Evolutionary conservation across 169 alveolate species (phyloP).

Genomic region (Plasmodium vinckei): DNA sequence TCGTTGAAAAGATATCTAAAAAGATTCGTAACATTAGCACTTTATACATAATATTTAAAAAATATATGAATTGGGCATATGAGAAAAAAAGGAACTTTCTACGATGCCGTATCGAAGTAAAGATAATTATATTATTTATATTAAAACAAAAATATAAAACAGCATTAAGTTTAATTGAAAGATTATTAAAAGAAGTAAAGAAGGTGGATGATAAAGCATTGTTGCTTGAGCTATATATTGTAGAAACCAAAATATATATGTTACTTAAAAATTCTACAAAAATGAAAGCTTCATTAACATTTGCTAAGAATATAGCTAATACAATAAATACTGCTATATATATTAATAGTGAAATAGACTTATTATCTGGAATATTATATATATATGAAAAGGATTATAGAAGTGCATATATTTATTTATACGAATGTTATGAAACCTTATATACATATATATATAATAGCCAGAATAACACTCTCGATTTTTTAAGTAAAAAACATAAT

Average conservation of each 20-base stretch:
- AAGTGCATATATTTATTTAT: conserved; percentile 96
- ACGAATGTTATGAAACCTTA: conserved; percentile 96
- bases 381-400: conserved; percentile 92
- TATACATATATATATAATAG: conserved; percentile 88
- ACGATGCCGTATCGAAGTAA: conserved; percentile 93
- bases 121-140: conserved; percentile 91
- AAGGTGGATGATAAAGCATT: conserved; percentile 95
- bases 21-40: conserved; percentile 81
- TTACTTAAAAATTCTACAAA: conserved; percentile 93
- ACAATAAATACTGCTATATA: conserved; percentile 95
- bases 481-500: conserved; percentile 77
- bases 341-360: conserved; percentile 95
- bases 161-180: conserved; percentile 90
- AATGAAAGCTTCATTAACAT: conserved; percentile 95
- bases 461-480: conserved; percentile 80
- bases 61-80: conserved; percentile 94
- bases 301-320: conserved; percentile 95
- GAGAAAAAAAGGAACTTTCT: conserved; percentile 94
- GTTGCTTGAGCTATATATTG: conserved; percentile 92
- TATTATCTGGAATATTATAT: conserved; percentile 89
- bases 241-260: conserved; percentile 94
- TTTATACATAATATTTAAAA: conserved; percentile 89
- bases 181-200: conserved; percentile 92
- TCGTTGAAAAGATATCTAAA: conserved; percentile 83
- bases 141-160: conserved; percentile 87